A percentile compares a stretch with the other conserved stretches of the same genome.
phyloP scores from a whole-genome alignment of 148 eudicot species.

The Rhododendron ferrugineum region DNA sequence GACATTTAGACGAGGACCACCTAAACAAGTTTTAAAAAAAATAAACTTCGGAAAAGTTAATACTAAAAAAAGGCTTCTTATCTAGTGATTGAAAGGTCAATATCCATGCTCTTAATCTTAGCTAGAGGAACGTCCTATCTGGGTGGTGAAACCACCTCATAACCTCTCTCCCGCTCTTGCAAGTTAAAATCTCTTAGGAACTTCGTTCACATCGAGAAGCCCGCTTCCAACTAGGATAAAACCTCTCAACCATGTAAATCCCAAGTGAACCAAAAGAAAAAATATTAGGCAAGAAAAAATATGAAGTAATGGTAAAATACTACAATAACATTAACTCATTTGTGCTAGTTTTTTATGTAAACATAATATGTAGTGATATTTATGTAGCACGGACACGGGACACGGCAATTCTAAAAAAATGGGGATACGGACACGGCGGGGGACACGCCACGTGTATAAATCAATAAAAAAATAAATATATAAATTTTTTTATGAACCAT shows the following conservation, averaged over 20 bases:
- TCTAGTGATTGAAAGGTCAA: no score
- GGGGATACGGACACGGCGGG: no score
- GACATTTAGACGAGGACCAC: no score
- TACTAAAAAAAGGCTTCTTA: background rate
- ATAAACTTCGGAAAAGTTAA: background rate
- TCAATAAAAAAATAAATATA: no score
- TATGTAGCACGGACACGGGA: no score
- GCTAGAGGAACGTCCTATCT: background rate
- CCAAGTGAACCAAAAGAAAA: background rate
- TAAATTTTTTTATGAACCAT: no score
- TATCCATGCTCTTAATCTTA: no score
- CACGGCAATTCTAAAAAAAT: no score
- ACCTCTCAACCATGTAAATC: background rate
- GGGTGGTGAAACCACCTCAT: background rate
- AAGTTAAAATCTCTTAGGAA: background rate
- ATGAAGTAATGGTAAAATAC: background rate
- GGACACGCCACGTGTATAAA: no score
- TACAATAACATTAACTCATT: background rate
- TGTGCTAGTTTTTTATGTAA: background rate
- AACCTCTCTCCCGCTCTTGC: background rate
- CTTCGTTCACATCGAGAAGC: background rate
- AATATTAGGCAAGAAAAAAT: background rate
- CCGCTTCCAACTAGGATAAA: background rate
- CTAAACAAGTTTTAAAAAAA: background rate
- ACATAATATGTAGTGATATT: background rate